Base-by-base conservation (phyloP, 2,329 filamentous ascomycete genomes). In the Colletotrichum cordylinicola region DNA sequence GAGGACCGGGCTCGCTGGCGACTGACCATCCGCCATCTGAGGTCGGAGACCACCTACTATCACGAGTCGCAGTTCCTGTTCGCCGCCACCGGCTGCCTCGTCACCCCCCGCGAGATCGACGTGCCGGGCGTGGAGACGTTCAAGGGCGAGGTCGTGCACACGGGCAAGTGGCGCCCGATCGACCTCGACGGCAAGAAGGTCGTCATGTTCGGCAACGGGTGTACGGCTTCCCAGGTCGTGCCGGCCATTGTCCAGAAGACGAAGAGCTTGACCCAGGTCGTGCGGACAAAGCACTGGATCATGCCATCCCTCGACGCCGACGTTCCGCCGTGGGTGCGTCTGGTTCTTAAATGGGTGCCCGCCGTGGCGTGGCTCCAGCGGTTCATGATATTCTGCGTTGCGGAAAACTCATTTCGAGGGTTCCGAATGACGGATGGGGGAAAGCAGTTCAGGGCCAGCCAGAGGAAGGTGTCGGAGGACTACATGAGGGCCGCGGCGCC, bases 161-260 rank as follows among this genome's bases (percentile, higher is more conserved):
- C 89, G 1, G 88, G 90, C 2, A 84, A 86, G 43, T 93, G 90
- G 90, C 86, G 89, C 1, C 81, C 88, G 8, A 82, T 90, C 15
- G 84, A 89, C 27, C 82, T 90, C 9, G 80, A 80, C 4, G 86
- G 82, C 39, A 90, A 90, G 77, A 83, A 83, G 15, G 88, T 91
- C 24, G 87, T 87, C 10, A 81, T 92, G 29, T 87, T 92, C 65
- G 91, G 90, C 16, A 90, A 84, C 67, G 90, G 90, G 2, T 89
- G 89, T 39, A 89, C 88, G 9, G 90, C 87, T 4, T 87, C 90
- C 5, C 90, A 91, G 79, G 85, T 92, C 8, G 85, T 90, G 6
- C 87, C 88, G 6, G 82, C 82, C 13, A 87, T 90, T 58, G 82
- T 85, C 18, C 77, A 80, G 35, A 73, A 82, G 60, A 82, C 83